Conservation (phyloP, 2,329 filamentous ascomycete genomes). For the Pseudogymnoascus verrucosus region DNA sequence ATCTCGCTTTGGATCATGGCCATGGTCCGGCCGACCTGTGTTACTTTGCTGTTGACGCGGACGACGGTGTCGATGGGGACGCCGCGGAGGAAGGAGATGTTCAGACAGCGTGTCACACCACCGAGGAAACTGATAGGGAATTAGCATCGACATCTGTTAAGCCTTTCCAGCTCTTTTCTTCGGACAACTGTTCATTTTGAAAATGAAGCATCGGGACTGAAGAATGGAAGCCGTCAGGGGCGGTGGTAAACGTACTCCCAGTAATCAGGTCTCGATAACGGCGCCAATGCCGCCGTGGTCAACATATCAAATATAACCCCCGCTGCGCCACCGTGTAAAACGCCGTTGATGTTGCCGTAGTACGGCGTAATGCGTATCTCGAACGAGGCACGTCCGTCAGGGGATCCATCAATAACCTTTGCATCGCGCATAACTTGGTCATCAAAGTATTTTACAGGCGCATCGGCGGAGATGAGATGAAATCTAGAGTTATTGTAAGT, state of each 20-base stretch:
- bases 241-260: conserved; percentile 34
- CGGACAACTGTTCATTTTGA: neutral
- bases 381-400: conserved; percentile 32
- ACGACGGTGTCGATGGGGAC: conserved; percentile 39
- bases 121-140: conserved; percentile 34
- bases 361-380: conserved; percentile 35
- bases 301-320: conserved; percentile 48
- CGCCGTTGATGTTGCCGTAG: conserved; percentile 39
- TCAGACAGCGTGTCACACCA: conserved; percentile 41
- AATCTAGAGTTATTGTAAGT: conserved; percentile 14
- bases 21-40: conserved; percentile 42
- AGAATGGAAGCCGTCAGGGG: neutral
- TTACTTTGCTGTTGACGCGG: conserved; percentile 34
- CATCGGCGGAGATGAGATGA: conserved; percentile 12
- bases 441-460: conserved; percentile 16
- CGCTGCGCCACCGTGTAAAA: conserved; percentile 46
- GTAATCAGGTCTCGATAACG: conserved; percentile 38
- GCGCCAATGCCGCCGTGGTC: conserved; percentile 41
- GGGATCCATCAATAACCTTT: conserved; percentile 25
- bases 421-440: conserved; percentile 17
- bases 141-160: neutral
- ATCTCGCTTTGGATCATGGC: conserved; percentile 43
- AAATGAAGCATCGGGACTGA: neutral
- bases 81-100: conserved; percentile 43
- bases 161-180: neutral